These are phyloP conservation scores for Salvia hispanica DNA, from an alignment of 257 asterid species.

Conservation along the genomic window DNA sequence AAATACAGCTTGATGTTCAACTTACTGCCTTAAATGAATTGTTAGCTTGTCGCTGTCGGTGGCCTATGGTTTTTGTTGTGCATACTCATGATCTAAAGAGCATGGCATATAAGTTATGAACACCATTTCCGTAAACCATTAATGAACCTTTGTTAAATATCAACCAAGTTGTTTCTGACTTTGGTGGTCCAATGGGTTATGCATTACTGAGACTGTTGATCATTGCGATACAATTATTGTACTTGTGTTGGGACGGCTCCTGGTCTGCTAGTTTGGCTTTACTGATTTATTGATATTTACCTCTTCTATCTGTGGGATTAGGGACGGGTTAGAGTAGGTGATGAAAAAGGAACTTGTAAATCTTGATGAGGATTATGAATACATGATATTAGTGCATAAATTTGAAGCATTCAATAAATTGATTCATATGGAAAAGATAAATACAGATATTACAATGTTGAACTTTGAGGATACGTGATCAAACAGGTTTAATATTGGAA, in stretches of 20 bases:
- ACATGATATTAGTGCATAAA: not conserved
- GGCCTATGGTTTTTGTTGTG: no score
- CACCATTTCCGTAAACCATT: no score
- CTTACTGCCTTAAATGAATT: no score
- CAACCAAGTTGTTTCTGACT: not conserved
- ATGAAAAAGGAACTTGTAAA: constrained; percentile 2
- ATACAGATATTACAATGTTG: not conserved
- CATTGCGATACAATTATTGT: not conserved
- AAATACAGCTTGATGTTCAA: no score
- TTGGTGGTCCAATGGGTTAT: not conserved
- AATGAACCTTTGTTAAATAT: not conserved
- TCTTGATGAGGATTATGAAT: not conserved
- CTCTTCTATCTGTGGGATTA: not conserved
- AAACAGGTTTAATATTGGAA: not conserved
- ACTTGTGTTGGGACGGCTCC: not conserved
- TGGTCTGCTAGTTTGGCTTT: not conserved
- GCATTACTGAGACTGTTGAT: not conserved
- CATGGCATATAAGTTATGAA: no score
- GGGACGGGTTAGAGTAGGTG: not conserved
- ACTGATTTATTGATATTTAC: not conserved
- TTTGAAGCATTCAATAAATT: not conserved
- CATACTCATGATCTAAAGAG: no score
- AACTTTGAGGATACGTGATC: no score
- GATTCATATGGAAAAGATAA: not conserved
- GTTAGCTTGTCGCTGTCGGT: no score